These are phyloP conservation scores for Penicillium sp. DNA, from an alignment of 2,329 filamentous ascomycete genomes.

Conservation along the genomic window DNA sequence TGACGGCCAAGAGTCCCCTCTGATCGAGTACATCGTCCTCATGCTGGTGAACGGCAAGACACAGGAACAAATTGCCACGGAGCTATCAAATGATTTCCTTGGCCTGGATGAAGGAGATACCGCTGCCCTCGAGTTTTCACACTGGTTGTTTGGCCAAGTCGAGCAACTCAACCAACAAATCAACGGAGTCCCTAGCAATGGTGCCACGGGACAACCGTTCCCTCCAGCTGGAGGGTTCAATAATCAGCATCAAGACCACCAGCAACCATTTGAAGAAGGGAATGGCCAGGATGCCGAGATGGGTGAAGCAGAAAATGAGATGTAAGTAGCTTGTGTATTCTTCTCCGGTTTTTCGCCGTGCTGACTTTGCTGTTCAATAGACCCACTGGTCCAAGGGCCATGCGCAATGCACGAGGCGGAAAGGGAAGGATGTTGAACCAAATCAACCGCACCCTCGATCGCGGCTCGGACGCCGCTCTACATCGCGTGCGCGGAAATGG, in stretches of 20 bases:
- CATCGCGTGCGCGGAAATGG: conserved; percentile 78
- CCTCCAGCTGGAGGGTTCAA: conserved; percentile 33
- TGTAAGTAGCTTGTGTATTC: conserved; percentile 33
- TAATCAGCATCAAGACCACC: not conserved
- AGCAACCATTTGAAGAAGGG: conserved; percentile 11
- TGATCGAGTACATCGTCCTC: conserved; percentile 94
- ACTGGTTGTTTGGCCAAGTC: conserved; percentile 92
- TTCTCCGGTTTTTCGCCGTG: not conserved
- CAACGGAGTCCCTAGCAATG: conserved; percentile 49
- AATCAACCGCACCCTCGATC: conserved; percentile 79
- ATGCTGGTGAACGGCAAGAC: conserved; percentile 97
- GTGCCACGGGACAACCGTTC: conserved; percentile 29
- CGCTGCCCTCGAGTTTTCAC: conserved; percentile 78
- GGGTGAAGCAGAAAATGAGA: conserved; percentile 57
- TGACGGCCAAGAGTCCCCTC: conserved; percentile 75
- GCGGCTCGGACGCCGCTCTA: conserved; percentile 71
- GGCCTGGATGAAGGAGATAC: conserved; percentile 80
- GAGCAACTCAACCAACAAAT: conserved; percentile 65
- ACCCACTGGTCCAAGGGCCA: conserved; percentile 91
- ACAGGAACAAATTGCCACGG: conserved; percentile 82
- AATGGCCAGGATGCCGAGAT: conserved; percentile 71
- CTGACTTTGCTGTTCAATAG: conserved; percentile 56
- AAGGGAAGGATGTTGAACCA: conserved; percentile 85
- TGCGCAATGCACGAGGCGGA: conserved; percentile 73
- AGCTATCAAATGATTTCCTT: conserved; percentile 85